Base-by-base conservation (phyloP, 768 basidiomycete species). In the Lentinus tigrinus region DNA sequence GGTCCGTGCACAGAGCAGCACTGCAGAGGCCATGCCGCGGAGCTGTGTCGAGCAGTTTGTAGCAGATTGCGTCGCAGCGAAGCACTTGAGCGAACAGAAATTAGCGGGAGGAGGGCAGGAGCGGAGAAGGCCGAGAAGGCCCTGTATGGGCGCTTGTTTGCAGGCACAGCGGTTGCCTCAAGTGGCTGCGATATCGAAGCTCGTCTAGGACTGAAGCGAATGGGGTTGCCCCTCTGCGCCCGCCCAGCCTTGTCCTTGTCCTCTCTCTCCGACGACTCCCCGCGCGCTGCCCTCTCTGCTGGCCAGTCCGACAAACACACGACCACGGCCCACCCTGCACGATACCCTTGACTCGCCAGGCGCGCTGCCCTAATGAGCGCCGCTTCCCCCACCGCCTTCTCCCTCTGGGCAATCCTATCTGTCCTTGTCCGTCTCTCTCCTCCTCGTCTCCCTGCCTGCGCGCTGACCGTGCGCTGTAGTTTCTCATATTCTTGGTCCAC, bases 331-430 rank as follows among this genome's bases (percentile, higher is more conserved):
- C 1, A 31, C 3, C n/a, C 31, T 31, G 11, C 31, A 31, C 31
- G 1, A 31, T 11, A 1, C 31, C 31, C 31, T n/a, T 31, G 31
- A 31, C 7, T 11, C 31, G 31, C 31, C 31, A 31, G 31, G 31
- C 31, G 31, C 31, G 31, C 31, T 7, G 31, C 31, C 31, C 11
- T 47, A 72, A 91, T 92, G 89, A 83, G 81, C 72, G 80, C 77
- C 72, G 88, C 87, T 64, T 91, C 89, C 46, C 81, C 89, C 9
- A 79, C 88, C 23, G 87, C 87, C 54, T 90, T 82, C 70, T 79
- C 91, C 43, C 81, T 89, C 51, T 92, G 90, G 90, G 81, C 89
- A 55, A 80, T 90, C 37, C 77, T 91, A 58, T 76, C 88, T 1
- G 78, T 77, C 62, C 74, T 85, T 63, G 88, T 89, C 66, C 73